Base-by-base conservation (phyloP, 805 yeast genomes). In the Dipodascopsis uninucleata region DNA sequence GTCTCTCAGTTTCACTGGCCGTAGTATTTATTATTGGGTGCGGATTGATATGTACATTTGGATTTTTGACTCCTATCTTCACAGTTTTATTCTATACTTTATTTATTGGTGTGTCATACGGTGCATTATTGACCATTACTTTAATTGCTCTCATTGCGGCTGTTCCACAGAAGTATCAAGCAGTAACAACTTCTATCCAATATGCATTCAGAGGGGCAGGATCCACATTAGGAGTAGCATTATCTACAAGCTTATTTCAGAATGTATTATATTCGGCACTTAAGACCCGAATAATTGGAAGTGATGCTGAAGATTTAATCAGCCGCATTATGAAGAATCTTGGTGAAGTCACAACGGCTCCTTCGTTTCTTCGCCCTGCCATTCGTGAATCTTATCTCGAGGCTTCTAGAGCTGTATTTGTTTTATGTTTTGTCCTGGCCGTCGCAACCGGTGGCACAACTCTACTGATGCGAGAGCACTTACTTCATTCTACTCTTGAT, bases 201-300 rank as follows among this genome's bases (percentile, higher is more conserved):
- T 83, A 84, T 58, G 83, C 82, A 0, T 81, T 81, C 61, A 70
- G 86, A 59, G 75, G 85, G 17, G 78, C 84, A 0, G 87, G 87
- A 0, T 77, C 83, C 5, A 80, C 85, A 0, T 63, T 81, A 32
- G 88, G 87, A 36, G 84, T 81, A 20, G 67, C 83, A 1, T 57
- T 76, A 16, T 76, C 80, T 1, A 67, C 78, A 32, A 77, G 81
- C 3, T 68, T 78, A 20, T 78, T 78, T 60, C 81, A 77, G 56
- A 62, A 63, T 22, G 58, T 66, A 8, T 63, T 77, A 42, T 48
- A 43, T 3, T 29, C 41, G 3, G 39, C 55, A 3, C 56, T 68
- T 28, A 48, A 24, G 3, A 23, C 23, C 18, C 44, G 40, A 14
- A 41, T 46, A 8, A 28, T 39, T 29, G 56, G 56, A 17, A 28